These are phyloP conservation scores for Myriosclerotinia duriaeana DNA, from an alignment of 2,329 filamentous ascomycete species.

Conservation along the genomic window DNA sequence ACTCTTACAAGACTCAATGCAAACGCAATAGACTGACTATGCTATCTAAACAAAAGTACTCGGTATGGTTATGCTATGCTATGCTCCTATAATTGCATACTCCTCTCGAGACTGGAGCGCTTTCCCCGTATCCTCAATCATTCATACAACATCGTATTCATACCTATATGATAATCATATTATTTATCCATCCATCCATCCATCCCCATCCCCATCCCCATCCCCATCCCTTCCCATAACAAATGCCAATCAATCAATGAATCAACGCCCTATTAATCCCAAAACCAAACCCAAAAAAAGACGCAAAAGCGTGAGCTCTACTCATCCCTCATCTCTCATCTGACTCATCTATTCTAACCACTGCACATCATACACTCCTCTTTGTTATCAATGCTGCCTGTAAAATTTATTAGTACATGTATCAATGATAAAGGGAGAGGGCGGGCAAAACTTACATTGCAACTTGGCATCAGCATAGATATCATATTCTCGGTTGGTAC, in stretches of 20 bases:
- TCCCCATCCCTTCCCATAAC: not conserved
- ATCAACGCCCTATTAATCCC: not conserved
- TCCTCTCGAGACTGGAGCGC: not conserved
- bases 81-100: not conserved
- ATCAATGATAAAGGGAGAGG: constrained; percentile 10
- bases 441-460: constrained; percentile 62
- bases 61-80: too few species aligned
- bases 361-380: constrained; percentile 97
- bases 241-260: constrained; percentile 1
- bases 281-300: not conserved
- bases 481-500: constrained; percentile 76
- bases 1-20: too few species aligned
- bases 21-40: too few species aligned
- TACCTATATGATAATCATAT: constrained; percentile 15
- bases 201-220: not conserved
- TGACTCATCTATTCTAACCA: constrained; percentile 54
- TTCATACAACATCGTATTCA: constrained; percentile 6
- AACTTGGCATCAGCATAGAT: constrained; percentile 94
- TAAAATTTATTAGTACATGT: constrained; percentile 40
- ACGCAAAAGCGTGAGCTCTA: constrained; percentile 15
- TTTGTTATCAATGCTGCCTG: constrained; percentile 93
- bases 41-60: too few species aligned
- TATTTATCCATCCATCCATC: constrained; percentile 8
- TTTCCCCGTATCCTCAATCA: not conserved
- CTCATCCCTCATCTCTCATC: constrained; percentile 16